Evolutionary conservation across 176 grass and related monocot genomes (phyloP).

Genomic region (Olyra latifolia): DNA sequence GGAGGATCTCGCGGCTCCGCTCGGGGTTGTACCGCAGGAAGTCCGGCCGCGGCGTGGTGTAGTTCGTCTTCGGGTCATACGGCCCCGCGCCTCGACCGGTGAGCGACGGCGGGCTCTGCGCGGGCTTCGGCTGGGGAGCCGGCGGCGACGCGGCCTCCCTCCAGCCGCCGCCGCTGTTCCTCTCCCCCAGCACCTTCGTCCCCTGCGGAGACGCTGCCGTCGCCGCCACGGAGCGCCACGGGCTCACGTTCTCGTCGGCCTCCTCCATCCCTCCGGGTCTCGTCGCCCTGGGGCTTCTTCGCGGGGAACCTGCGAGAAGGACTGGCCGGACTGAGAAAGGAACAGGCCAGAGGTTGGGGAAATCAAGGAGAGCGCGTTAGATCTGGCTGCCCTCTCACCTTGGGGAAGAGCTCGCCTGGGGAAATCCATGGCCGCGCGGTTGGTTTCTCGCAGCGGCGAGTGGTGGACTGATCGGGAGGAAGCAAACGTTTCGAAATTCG

Average conservation of each 20-base stretch:
- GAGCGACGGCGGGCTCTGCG: conserved; percentile 17
- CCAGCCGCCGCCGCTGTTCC: conserved; percentile 17
- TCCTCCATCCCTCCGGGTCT: conserved; percentile 14
- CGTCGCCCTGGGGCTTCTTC: conserved; percentile 8
- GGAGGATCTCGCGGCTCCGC: conserved; percentile 54
- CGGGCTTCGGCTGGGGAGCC: not conserved
- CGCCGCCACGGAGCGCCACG: not conserved
- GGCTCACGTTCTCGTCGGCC: conserved; percentile 39
- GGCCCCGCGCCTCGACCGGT: conserved; percentile 17
- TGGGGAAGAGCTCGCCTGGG: conserved; percentile 17
- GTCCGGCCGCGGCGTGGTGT: conserved; percentile 62
- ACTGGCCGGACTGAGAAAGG: not conserved
- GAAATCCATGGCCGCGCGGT: conserved; percentile 34
- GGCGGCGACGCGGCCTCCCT: not conserved
- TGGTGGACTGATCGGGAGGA: not conserved
- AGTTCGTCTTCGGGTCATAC: conserved; percentile 83
- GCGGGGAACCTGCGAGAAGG: conserved; percentile 15
- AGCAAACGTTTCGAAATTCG: conserved; percentile 17
- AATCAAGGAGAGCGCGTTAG: not conserved
- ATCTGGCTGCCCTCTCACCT: conserved; percentile 15
- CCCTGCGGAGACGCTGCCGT: not conserved
- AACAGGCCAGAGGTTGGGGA: not conserved
- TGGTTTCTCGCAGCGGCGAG: not conserved
- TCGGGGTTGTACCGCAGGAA: conserved; percentile 81
- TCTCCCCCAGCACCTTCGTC: conserved; percentile 44